Evolutionary conservation across 2,329 filamentous ascomycete genomes (phyloP).

Genomic region (Beauveria australis): DNA sequence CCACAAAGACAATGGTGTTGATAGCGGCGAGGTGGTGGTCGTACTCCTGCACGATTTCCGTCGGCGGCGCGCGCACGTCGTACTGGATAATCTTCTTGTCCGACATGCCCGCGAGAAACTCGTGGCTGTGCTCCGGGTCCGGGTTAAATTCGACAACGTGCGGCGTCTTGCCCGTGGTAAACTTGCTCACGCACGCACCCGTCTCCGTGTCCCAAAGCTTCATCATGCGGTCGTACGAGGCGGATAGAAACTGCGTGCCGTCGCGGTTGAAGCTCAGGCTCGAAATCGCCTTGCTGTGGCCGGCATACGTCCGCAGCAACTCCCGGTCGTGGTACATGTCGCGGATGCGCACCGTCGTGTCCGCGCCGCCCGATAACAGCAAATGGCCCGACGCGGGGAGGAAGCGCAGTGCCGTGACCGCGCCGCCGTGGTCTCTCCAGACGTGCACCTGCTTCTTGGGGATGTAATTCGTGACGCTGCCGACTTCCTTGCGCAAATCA

Average conservation of each 20-base stretch:
- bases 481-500: slow-evolving; percentile 72
- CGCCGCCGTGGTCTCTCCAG: slow-evolving; percentile 77
- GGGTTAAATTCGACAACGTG: slow-evolving; percentile 95
- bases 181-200: slow-evolving; percentile 77
- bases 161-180: slow-evolving; percentile 88
- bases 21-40: slow-evolving; percentile 96
- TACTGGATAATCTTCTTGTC: slow-evolving; percentile 99
- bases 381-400: slow-evolving; percentile 84
- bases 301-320: slow-evolving; percentile 81
- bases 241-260: slow-evolving; percentile 80
- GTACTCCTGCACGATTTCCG: slow-evolving; percentile 88
- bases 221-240: slow-evolving; percentile 90
- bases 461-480: slow-evolving; percentile 79
- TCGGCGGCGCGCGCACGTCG: slow-evolving; percentile 65
- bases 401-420: slow-evolving; percentile 83
- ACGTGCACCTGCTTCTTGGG: slow-evolving; percentile 90
- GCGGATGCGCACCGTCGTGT: slow-evolving; percentile 87
- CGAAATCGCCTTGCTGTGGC: slow-evolving; percentile 82
- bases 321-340: slow-evolving; percentile 88
- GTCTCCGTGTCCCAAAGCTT: slow-evolving; percentile 99
- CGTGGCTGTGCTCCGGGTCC: slow-evolving; percentile 63
- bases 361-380: slow-evolving; percentile 80
- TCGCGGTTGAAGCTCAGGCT: slow-evolving; percentile 80
- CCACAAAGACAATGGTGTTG: slow-evolving; percentile 95
- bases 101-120: slow-evolving; percentile 94